Evolutionary conservation across 2,329 filamentous ascomycete genomes (phyloP), one percentile per base, ranked within the genome.

Genomic region (Verticillium klebahnii): DNA sequence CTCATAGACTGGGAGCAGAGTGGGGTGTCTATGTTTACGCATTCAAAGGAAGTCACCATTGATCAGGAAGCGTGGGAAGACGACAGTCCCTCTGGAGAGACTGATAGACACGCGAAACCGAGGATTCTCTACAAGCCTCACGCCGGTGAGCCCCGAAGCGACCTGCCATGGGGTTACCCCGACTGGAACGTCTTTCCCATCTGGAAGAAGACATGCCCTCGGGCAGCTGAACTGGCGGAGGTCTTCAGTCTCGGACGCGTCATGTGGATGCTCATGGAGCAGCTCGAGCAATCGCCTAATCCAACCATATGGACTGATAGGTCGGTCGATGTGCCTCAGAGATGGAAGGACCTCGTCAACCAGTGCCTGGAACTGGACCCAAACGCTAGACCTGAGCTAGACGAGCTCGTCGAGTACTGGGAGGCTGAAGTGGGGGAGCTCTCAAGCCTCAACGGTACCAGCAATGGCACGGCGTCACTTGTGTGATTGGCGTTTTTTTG

Each of bases 1-100:
- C 60, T 70, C 1, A 69, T 69, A 25, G 67, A 70, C 56, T 70
- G 69, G 69, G 68, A 70, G 55, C 69, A 71, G 58, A 65, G 62
- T 60, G 69, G 64, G 31, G 67, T 69, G 6, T 63, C 67, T 32
- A 61, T 66, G 37, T 65, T 62, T 37, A 69, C 66, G 7, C 64
- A 66, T 29, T 57, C 64, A 34, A 62, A 62, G n/a, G 64, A 66
- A 57, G 58, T 63, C 17, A 61, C 60, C 32, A 60, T 65, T 29
- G 64, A 66, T 34, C 64, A 66, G 34, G 56, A 58, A 3, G 64
- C 63, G 3, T 50, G 63, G 2, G 64, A 65, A 55, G 56, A 60
- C 2, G 1, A 45, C 29, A 14, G 5, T 34, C 5, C 2, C 23
- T 7, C 11, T 12, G 34, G 23, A 2, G 63, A 55, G 1, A 55